Evolutionary conservation across 106 monocot species (phyloP).

Genomic region (Apostasia ramifera): DNA sequence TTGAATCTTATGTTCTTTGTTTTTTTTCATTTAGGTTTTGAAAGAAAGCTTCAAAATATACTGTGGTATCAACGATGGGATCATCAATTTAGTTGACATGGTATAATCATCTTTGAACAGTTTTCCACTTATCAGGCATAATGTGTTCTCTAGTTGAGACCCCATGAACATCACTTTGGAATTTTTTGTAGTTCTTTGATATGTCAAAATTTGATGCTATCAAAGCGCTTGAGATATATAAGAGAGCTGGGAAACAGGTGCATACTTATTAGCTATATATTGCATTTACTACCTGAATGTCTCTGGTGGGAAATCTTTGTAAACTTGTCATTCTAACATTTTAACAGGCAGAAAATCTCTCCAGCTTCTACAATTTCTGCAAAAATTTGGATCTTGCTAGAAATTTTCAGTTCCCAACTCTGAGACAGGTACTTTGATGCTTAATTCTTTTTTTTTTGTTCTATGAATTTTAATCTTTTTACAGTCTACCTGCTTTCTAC

Average conservation of each 20-base stretch:
- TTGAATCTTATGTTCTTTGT: neutral
- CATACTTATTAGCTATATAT: neutral
- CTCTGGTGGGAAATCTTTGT: neutral
- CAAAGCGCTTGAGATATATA: conserved; percentile 73
- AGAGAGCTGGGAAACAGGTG: conserved; percentile 75
- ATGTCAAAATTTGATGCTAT: conserved; percentile 82
- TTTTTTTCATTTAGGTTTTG: conserved; percentile 19
- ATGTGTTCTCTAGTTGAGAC: neutral
- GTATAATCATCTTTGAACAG: conserved; percentile 11
- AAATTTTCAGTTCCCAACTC: conserved; percentile 72
- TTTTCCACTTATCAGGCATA: neutral
- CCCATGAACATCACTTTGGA: neutral
- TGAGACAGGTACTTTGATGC: conserved; percentile 50
- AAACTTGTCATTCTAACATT: neutral
- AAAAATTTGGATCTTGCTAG: conserved; percentile 72
- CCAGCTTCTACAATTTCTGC: conserved; percentile 79
- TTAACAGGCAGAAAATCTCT: conserved; percentile 62
- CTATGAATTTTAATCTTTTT: neutral
- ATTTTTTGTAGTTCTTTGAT: conserved; percentile 68
- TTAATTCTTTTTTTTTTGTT: neutral
- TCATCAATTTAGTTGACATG: conserved; percentile 83
- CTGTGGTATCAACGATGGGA: conserved; percentile 87
- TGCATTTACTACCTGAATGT: neutral
- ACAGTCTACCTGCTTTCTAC: neutral
- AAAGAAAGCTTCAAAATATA: conserved; percentile 76